A percentile compares a stretch with the other conserved stretches of the same genome.
Conservation (phyloP, 306 rosid species). For the Acacia acuminata region DNA sequence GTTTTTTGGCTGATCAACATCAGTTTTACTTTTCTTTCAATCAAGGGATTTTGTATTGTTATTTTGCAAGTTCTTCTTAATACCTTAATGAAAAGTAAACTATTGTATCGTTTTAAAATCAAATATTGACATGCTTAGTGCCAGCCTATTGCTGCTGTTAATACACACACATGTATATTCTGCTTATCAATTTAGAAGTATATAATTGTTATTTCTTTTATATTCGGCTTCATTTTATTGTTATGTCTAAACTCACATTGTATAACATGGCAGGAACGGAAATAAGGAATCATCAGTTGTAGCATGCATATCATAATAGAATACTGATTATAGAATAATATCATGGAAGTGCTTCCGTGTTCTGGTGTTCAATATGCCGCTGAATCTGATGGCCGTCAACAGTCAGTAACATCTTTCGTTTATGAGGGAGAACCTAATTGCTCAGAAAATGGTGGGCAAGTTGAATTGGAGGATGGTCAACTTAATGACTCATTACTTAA, state of each 20-base stretch:
- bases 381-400: slow-evolving; percentile 68
- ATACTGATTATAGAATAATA: slow-evolving; percentile 32
- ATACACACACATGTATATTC: not conserved
- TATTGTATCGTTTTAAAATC: not conserved
- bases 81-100: not conserved
- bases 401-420: slow-evolving; percentile 48
- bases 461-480: slow-evolving; percentile 42
- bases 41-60: not conserved
- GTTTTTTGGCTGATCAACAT: slow-evolving; percentile 7
- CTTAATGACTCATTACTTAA: slow-evolving; percentile 37
- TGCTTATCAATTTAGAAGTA: not conserved
- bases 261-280: slow-evolving; percentile 38
- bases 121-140: slow-evolving; percentile 3
- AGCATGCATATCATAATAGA: slow-evolving; percentile 35
- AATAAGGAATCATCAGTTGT: slow-evolving; percentile 34
- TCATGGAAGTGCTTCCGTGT: slow-evolving; percentile 91
- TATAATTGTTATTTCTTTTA: not conserved
- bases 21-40: slow-evolving; percentile 1
- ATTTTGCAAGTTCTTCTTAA: not conserved
- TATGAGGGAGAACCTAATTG: slow-evolving; percentile 51
- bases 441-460: slow-evolving; percentile 47
- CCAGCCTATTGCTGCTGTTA: slow-evolving; percentile 12
- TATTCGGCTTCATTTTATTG: slow-evolving; percentile 7
- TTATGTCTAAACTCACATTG: not conserved
- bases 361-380: slow-evolving; percentile 67